A percentile compares a stretch with the other conserved stretches of the same genome.
Conservation (phyloP, 129 eudicot species). For the Logfia minima region DNA sequence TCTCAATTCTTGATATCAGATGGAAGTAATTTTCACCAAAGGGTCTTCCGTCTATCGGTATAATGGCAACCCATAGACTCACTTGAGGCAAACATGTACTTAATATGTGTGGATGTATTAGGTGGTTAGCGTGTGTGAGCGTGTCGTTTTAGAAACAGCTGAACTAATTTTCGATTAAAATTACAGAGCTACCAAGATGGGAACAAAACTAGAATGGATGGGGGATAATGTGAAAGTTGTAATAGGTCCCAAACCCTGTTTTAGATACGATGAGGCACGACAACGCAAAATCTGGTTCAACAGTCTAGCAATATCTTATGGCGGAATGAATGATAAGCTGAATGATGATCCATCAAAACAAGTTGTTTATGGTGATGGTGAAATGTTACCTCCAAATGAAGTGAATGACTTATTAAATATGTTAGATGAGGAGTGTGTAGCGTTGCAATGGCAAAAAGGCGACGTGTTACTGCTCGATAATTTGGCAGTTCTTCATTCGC, state of each 20-base stretch:
- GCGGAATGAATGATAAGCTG: not conserved
- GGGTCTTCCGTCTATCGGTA: too few species aligned
- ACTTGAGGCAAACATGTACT: not conserved
- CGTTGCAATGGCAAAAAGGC: slow-evolving; percentile 27
- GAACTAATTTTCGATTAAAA: not conserved
- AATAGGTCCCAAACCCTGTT: slow-evolving; percentile 64
- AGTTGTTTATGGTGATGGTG: slow-evolving; percentile 74
- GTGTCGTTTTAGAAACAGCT: not conserved
- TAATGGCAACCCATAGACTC: too few species aligned
- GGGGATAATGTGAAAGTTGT: slow-evolving; percentile 49
- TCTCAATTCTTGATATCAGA: too few species aligned
- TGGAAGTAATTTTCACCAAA: too few species aligned
- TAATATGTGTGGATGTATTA: too few species aligned
- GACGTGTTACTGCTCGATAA: slow-evolving; percentile 26
- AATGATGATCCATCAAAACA: slow-evolving; percentile 50
- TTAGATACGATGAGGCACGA: slow-evolving; percentile 45
- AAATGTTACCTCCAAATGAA: slow-evolving; percentile 48
- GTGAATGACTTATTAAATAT: slow-evolving; percentile 50
- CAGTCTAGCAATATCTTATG: slow-evolving; percentile 61
- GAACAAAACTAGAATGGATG: slow-evolving; percentile 74
- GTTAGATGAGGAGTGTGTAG: slow-evolving; percentile 28
- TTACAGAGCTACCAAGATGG: slow-evolving; percentile 68
- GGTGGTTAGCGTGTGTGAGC: not conserved
- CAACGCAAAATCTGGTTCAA: slow-evolving; percentile 73
- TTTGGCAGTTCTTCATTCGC: slow-evolving; percentile 31